Evolutionary conservation across 768 basidiomycete species (phyloP), one percentile per base, ranked within the genome.

Genomic region (Psilocybe tampanensis): DNA sequence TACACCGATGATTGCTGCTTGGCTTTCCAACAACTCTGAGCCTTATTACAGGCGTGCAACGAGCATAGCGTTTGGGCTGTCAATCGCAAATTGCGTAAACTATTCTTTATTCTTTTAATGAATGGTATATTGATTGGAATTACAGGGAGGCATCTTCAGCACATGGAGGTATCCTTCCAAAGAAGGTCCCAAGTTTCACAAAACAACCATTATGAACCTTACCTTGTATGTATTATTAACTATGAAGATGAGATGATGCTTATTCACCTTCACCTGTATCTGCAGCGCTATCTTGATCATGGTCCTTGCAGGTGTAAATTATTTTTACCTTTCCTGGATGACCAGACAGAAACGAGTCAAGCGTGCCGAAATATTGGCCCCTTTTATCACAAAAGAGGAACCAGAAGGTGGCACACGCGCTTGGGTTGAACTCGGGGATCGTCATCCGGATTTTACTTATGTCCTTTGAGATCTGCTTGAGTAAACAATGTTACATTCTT

Each of bases 141-240:
- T 49, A 3, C 32, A 76, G 74, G 75, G 75, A 8, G 75, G 75
- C 34, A 75, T 76, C 26, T 58, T 74, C 26, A 76, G 74, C 56
- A 75, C 75, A 11, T 77, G 74, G 75, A 56, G 68, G 8, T 75
- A 72, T 57, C 75, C 75, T n/a, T 71, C 74, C 0, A 72, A 68
- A 2, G 72, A 75, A 57, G 72, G 73, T 0, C 74, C 75, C 1
- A 66, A 60, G 21, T 76, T 72, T 58, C 69, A 57, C 15, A 71
- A 68, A 43, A 73, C 75, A 3, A 75, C 70, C 0, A 74, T 74
- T n/a, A 70, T 75, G 66, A 70, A 75, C 54, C 58, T 75, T 3
- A 52, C 60, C 3, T 75, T 76, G 75, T 76, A 42, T 56, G 69
- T 29, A 32, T n/a, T 5, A 1, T 15, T 23, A n/a, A 1, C 8